phyloP scores from a whole-genome alignment of 495 filamentous ascomycete species.

The Entonaema liquescens region DNA sequence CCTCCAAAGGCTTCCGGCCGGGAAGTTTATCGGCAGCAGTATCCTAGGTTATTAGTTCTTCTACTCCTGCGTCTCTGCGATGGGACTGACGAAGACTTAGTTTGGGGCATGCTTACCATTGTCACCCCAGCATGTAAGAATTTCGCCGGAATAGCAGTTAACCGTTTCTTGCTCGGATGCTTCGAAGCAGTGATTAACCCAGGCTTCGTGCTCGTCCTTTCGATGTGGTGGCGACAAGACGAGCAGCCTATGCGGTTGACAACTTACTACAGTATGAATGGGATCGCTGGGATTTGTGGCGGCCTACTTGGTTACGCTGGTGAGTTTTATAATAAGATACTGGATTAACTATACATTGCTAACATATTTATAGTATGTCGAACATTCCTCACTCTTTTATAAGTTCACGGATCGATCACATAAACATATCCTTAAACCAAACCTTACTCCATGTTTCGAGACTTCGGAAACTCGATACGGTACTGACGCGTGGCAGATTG shows the following conservation, averaged over 20 bases:
- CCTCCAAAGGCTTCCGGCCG: slow-evolving; percentile 62
- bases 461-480: not conserved
- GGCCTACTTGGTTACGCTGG: slow-evolving; percentile 60
- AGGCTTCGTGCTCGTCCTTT: slow-evolving; percentile 64
- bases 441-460: too few relatives aligned
- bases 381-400: not conserved
- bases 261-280: slow-evolving; percentile 65
- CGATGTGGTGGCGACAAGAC: slow-evolving; percentile 63
- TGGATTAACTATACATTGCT: not conserved
- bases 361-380: slow-evolving; percentile 15
- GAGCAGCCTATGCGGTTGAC: slow-evolving; percentile 66
- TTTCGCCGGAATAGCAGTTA: slow-evolving; percentile 59
- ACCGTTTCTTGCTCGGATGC: slow-evolving; percentile 63
- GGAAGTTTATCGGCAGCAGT: slow-evolving; percentile 58
- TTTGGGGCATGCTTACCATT: slow-evolving; percentile 56
- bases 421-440: not conserved
- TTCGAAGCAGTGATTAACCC: slow-evolving; percentile 67
- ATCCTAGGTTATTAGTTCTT: slow-evolving; percentile 35
- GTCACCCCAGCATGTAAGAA: slow-evolving; percentile 60
- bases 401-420: not conserved
- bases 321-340: slow-evolving; percentile 37
- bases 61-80: not conserved
- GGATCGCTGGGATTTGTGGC: slow-evolving; percentile 64
- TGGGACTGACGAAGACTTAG: slow-evolving; percentile 11
- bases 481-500: slow-evolving; percentile 45